Evolutionary conservation across 2,329 filamentous ascomycete species (phyloP).

Genomic region (Orbilia brochopaga): DNA sequence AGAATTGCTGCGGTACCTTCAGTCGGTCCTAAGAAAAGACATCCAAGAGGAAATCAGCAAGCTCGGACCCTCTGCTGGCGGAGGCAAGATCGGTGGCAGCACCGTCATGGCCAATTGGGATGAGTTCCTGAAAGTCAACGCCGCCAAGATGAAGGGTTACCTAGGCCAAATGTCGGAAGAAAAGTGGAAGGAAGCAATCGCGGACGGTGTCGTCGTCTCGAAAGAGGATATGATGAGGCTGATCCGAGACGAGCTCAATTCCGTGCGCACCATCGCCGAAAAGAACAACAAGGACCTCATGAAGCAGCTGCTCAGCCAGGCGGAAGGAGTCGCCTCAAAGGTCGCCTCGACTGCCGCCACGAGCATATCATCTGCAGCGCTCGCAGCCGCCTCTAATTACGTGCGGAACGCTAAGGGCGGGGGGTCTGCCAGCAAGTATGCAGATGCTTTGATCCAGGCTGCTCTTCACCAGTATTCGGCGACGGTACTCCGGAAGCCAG

Average conservation of each 20-base stretch:
- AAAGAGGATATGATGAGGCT: constrained; percentile 36
- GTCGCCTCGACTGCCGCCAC: constrained; percentile 36
- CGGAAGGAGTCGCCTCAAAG: constrained; percentile 20
- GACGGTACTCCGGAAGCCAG: constrained; percentile 26
- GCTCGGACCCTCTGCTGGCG: not conserved
- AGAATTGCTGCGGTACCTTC: constrained; percentile 32
- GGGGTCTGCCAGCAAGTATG: constrained; percentile 26
- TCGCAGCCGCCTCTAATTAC: constrained; percentile 42
- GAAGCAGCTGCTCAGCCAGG: constrained; percentile 18
- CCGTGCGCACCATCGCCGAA: constrained; percentile 30
- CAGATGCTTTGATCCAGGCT: constrained; percentile 44
- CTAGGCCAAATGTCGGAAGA: constrained; percentile 39
- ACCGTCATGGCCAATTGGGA: constrained; percentile 21
- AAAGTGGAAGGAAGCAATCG: constrained; percentile 37
- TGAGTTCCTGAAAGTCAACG: constrained; percentile 33
- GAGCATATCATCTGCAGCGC: constrained; percentile 44
- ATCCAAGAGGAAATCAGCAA: constrained; percentile 24
- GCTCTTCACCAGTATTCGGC: constrained; percentile 38
- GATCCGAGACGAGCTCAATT: constrained; percentile 28
- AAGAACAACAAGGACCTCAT: constrained; percentile 18
- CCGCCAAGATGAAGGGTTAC: constrained; percentile 30
- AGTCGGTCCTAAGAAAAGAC: constrained; percentile 24
- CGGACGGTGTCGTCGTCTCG: constrained; percentile 33
- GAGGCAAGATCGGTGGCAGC: not conserved
- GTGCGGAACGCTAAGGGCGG: constrained; percentile 32